Percentiles rank a stretch among this genome's conserved stretches.
Conservation (phyloP, 305 asterid genomes). For the Fraxinus nigra region DNA sequence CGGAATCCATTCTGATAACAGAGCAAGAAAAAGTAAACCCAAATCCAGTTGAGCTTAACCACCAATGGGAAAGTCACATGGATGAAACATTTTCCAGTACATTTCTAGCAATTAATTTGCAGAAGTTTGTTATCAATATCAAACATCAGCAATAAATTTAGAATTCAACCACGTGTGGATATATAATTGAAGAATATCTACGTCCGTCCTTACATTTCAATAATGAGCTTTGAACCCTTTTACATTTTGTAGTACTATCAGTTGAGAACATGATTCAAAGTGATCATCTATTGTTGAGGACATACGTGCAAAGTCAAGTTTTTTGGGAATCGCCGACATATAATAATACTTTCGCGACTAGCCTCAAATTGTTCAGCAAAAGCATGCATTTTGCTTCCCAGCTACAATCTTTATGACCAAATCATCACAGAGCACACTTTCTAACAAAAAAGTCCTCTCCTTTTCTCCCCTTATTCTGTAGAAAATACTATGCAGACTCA, state of each 20-base stretch:
- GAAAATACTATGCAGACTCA: neutral
- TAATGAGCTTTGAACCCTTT: neutral
- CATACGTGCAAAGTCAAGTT: neutral
- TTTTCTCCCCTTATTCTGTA: slow-evolving; percentile 4
- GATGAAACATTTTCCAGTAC: slow-evolving; percentile 8
- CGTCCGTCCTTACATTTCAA: neutral
- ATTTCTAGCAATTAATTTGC: slow-evolving; percentile 5
- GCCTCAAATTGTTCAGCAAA: slow-evolving; percentile 6
- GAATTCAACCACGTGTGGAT: slow-evolving; percentile 1
- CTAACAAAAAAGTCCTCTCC: neutral
- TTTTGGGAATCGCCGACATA: neutral
- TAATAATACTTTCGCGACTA: neutral
- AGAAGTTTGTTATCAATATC: slow-evolving; percentile 10
- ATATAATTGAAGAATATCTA: slow-evolving; percentile 5
- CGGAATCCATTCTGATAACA: slow-evolving; percentile 64
- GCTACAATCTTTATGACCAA: slow-evolving; percentile 6
- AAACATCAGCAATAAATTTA: slow-evolving; percentile 15
- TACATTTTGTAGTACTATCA: neutral
- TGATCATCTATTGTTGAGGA: neutral
- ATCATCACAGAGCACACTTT: neutral
- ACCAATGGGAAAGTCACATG: neutral
- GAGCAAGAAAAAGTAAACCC: slow-evolving; percentile 12
- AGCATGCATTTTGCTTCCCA: slow-evolving; percentile 1
- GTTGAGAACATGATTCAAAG: slow-evolving; percentile 1
- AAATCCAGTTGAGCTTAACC: slow-evolving; percentile 2